A percentile compares a stretch with the other conserved stretches of the same genome.
phyloP scores from a whole-genome alignment of 805 yeast genomes.

The Ogataea pignaliae region DNA sequence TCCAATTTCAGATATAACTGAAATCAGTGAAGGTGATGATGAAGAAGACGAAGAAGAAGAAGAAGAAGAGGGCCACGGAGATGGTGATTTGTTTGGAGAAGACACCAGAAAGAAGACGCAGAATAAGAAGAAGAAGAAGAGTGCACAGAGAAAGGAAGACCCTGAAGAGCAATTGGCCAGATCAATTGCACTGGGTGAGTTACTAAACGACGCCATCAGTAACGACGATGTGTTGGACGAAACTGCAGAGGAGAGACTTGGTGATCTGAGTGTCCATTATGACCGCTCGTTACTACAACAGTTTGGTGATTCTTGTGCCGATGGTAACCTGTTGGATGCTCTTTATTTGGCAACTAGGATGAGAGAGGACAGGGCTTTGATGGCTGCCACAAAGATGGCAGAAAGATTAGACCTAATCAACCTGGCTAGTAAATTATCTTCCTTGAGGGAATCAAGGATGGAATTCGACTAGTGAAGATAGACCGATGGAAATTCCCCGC shows the following conservation, averaged over 20 bases:
- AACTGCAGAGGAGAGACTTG: conserved; percentile 43
- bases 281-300: conserved; percentile 77
- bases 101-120: conserved; percentile 13
- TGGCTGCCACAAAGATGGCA: conserved; percentile 82
- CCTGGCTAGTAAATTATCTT: conserved; percentile 51
- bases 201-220: conserved; percentile 54
- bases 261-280: conserved; percentile 49
- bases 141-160: conserved; percentile 23
- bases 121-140: conserved; percentile 26
- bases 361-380: conserved; percentile 71
- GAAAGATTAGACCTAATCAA: conserved; percentile 57
- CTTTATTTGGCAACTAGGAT: conserved; percentile 64
- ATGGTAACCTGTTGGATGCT: conserved; percentile 61
- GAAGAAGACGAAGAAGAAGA: conserved; percentile 46
- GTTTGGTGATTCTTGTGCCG: conserved; percentile 70
- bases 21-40: conserved; percentile 26
- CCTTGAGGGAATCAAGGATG: conserved; percentile 48
- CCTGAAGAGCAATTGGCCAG: conserved; percentile 66
- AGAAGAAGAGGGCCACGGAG: conserved; percentile 45
- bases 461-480: conserved; percentile 21
- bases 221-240: conserved; percentile 33
- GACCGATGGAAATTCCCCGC: too few species aligned
- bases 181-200: conserved; percentile 54
- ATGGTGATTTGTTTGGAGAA: conserved; percentile 5
- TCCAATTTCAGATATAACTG: conserved; percentile 45